Evolutionary conservation across 169 alveolate species (phyloP).

Genomic region (Plasmodium inui): DNA sequence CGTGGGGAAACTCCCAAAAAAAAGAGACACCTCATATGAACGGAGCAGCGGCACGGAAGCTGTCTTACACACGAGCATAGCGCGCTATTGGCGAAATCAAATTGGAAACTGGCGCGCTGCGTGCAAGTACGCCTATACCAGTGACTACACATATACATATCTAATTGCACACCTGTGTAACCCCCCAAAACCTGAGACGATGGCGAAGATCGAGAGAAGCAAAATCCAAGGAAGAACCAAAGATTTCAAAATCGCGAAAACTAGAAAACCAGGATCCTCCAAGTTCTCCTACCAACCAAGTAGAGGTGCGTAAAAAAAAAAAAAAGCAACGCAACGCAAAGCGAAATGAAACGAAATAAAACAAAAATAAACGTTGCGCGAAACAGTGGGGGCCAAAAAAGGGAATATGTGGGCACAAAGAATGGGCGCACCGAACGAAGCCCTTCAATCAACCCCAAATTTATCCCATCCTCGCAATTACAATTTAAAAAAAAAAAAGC

Average conservation of each 20-base stretch:
- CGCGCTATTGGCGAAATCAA: neutral
- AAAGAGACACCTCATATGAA: neutral
- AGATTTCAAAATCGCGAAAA: conserved; percentile 26
- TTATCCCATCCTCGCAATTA: neutral
- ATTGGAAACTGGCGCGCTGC: neutral
- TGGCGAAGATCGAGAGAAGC: conserved; percentile 42
- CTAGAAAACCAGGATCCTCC: conserved; percentile 65
- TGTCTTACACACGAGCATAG: neutral
- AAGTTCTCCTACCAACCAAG: conserved; percentile 64
- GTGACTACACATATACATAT: neutral
- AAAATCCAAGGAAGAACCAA: conserved; percentile 33
- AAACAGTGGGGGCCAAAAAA: neutral
- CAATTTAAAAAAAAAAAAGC: neutral
- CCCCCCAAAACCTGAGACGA: conserved; percentile 8
- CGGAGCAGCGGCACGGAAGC: neutral
- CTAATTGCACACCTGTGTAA: neutral
- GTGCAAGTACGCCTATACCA: neutral
- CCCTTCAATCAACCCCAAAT: neutral
- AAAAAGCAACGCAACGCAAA: conserved; percentile 8
- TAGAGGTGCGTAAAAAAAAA: conserved; percentile 77
- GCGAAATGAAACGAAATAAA: conserved; percentile 11
- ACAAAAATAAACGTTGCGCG: neutral
- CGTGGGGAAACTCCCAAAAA: neutral
- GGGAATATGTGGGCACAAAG: neutral
- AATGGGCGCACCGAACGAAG: neutral